These are phyloP conservation scores for Blastocystis sp. DNA, from an alignment of 352 stramenopile species.

Conservation along the genomic window DNA sequence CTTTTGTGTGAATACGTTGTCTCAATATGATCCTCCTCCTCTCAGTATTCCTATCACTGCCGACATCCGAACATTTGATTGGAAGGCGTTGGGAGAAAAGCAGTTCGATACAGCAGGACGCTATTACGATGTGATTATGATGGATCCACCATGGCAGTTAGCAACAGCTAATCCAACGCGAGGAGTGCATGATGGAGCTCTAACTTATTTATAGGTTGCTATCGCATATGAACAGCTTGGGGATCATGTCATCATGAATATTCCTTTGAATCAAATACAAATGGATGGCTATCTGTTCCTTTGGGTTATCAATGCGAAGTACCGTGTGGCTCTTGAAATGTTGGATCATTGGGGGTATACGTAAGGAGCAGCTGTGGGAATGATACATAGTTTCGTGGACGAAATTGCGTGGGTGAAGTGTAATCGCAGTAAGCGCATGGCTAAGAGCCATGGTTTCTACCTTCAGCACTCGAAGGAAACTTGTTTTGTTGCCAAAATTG, in stretches of 20 bases:
- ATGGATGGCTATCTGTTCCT: conserved; percentile 71
- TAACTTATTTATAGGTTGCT: conserved; percentile 48
- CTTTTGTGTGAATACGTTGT: conserved; percentile 12
- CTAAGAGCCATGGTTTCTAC: conserved; percentile 72
- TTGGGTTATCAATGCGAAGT: conserved; percentile 73
- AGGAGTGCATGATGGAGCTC: conserved; percentile 14
- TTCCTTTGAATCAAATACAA: conserved; percentile 70
- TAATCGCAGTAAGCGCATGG: conserved; percentile 70
- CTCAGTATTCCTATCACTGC: conserved; percentile 70
- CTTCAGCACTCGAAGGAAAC: conserved; percentile 72
- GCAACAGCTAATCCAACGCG: conserved; percentile 72
- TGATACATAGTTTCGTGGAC: conserved; percentile 68
- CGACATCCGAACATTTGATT: conserved; percentile 71
- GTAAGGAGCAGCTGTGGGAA: neutral
- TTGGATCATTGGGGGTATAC: conserved; percentile 71
- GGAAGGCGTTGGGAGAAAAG: conserved; percentile 67
- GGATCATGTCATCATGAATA: conserved; percentile 69
- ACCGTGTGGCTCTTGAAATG: conserved; percentile 71
- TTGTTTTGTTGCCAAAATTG: conserved; percentile 70
- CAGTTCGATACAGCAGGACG: conserved; percentile 64
- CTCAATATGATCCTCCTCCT: conserved; percentile 69
- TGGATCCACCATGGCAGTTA: conserved; percentile 72
- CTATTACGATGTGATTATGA: conserved; percentile 72
- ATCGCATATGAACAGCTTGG: conserved; percentile 71
- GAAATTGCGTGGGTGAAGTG: conserved; percentile 72